Evolutionary conservation across 257 asterid species (phyloP).

Genomic region (Avicennia marina): DNA sequence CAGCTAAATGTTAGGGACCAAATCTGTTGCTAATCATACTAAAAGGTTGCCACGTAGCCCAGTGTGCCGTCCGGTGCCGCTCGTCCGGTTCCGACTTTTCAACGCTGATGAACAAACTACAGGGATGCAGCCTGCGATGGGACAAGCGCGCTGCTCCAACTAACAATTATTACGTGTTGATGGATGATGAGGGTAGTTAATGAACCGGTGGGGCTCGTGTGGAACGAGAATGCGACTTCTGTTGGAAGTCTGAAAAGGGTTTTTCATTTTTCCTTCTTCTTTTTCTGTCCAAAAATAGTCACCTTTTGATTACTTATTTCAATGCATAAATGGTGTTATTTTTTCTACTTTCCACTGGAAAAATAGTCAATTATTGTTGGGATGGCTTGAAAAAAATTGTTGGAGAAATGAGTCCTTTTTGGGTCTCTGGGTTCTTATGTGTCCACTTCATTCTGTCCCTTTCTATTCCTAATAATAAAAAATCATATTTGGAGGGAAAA

Average conservation of each 20-base stretch:
- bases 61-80: conserved; percentile 22
- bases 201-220: conserved; percentile 35
- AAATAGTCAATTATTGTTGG: conserved; percentile 20
- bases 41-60: conserved; percentile 19
- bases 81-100: conserved; percentile 32
- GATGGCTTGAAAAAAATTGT: conserved; percentile 22
- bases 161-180: conserved; percentile 22
- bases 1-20: neutral
- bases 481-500: neutral
- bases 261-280: neutral
- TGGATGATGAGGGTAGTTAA: conserved; percentile 25
- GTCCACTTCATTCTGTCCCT: conserved; percentile 4
- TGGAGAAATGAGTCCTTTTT: neutral
- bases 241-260: neutral
- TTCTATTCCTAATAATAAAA: conserved; percentile 10
- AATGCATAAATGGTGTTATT: conserved; percentile 17
- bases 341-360: conserved; percentile 24
- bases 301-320: conserved; percentile 8
- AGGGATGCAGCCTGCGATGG: neutral
- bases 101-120: conserved; percentile 9
- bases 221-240: conserved; percentile 26
- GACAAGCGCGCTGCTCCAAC: conserved; percentile 13
- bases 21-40: neutral
- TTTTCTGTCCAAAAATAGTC: neutral
- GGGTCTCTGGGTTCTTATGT: neutral